Evolutionary conservation across 495 filamentous ascomycete species (phyloP).

Genomic region (Extremus antarcticus): DNA sequence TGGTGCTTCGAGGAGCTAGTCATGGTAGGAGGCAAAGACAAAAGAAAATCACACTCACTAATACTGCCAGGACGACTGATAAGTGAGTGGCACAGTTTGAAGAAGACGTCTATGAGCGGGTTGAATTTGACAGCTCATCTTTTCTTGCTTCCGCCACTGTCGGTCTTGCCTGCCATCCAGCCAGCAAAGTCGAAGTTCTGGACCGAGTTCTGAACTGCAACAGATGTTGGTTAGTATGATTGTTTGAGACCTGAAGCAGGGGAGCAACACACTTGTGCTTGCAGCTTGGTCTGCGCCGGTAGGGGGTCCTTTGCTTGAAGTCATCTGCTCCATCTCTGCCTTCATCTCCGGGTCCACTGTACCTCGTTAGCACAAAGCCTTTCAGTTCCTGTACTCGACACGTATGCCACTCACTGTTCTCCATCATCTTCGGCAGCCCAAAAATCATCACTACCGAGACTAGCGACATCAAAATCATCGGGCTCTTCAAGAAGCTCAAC

Average conservation of each 20-base stretch:
- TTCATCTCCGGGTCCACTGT: conserved; percentile 91
- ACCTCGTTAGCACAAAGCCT: conserved; percentile 3
- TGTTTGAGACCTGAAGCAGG: background rate
- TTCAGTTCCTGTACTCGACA: background rate
- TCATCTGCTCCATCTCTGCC: conserved; percentile 82
- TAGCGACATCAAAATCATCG: conserved; percentile 86
- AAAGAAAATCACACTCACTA: no score
- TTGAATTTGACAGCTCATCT: no score
- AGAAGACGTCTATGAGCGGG: no score
- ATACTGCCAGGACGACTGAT: no score
- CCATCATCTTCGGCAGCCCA: conserved; percentile 86
- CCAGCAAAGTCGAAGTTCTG: conserved; percentile 78
- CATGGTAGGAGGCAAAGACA: no score
- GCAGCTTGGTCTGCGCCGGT: conserved; percentile 36
- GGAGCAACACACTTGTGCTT: conserved; percentile 17
- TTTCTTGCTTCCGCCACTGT: background rate
- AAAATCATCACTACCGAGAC: conserved; percentile 70
- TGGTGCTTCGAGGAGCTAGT: no score
- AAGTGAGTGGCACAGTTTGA: no score
- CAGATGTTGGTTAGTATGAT: background rate
- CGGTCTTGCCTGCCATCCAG: conserved; percentile 55
- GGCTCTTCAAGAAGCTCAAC: conserved; percentile 71
- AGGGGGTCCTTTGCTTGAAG: conserved; percentile 65
- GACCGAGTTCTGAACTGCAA: conserved; percentile 48
- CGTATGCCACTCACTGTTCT: conserved; percentile 65